These are phyloP conservation scores for Arachis monticola DNA, from an alignment of 331 rosid species.

Conservation along the genomic window DNA sequence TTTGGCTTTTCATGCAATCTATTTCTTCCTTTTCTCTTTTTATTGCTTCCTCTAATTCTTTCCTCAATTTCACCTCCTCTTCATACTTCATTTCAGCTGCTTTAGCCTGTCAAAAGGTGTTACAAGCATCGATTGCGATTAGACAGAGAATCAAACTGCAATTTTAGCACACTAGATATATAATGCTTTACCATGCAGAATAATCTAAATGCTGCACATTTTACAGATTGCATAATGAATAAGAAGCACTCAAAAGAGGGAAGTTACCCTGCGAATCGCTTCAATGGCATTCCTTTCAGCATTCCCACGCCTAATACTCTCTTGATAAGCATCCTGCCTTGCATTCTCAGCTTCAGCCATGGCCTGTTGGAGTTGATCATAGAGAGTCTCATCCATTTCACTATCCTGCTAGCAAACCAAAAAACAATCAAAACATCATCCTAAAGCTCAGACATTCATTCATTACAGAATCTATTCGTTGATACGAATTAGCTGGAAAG, in stretches of 20 bases:
- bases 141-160: conserved; percentile 6
- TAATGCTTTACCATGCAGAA: not conserved
- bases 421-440: conserved; percentile 17
- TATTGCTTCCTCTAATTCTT: conserved; percentile 62
- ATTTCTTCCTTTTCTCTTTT: conserved; percentile 56
- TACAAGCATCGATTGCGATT: conserved; percentile 13
- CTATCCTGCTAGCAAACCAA: conserved; percentile 62
- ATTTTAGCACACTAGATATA: conserved; percentile 12
- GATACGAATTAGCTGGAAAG: not conserved
- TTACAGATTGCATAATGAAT: conserved; percentile 3
- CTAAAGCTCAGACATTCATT: not conserved
- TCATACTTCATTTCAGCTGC: conserved; percentile 51
- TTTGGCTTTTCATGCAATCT: conserved; percentile 47
- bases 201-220: not conserved
- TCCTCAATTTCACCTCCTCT: conserved; percentile 64
- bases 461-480: not conserved
- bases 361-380: conserved; percentile 62
- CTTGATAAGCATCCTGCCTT: conserved; percentile 58
- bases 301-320: conserved; percentile 58
- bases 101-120: conserved; percentile 59
- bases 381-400: conserved; percentile 55
- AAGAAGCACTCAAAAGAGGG: conserved; percentile 11
- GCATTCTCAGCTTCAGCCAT: conserved; percentile 73
- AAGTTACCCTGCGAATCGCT: conserved; percentile 65
- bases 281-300: conserved; percentile 72